Percentiles rank a stretch among this genome's conserved stretches.
Evolutionary conservation across 495 filamentous ascomycete species (phyloP).

Genomic region (Neurospora cerealis): DNA sequence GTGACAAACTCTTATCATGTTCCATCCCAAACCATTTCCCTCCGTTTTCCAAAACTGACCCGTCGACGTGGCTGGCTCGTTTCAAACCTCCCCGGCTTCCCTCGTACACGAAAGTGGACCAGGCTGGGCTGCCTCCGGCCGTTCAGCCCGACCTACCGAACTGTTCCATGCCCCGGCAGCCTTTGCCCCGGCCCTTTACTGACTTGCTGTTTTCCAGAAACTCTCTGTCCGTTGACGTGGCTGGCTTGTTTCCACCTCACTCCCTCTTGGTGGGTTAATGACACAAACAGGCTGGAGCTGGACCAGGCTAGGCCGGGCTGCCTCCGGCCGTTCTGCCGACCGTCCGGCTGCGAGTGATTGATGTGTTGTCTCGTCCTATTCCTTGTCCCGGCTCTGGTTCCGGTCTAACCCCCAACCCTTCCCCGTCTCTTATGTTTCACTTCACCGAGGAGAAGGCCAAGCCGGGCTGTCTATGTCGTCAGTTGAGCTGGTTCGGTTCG

Average conservation of each 20-base stretch:
- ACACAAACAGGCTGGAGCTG: background rate
- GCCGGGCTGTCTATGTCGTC: background rate
- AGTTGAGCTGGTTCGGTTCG: background rate
- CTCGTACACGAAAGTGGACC: background rate
- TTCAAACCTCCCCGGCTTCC: background rate
- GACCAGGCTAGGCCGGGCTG: background rate
- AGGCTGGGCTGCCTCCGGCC: background rate
- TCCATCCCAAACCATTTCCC: background rate
- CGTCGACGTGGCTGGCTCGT: background rate
- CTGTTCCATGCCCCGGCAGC: background rate
- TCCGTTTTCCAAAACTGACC: background rate
- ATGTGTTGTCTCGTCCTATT: background rate
- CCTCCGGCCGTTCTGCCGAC: background rate
- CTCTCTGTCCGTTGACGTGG: background rate
- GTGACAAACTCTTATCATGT: background rate
- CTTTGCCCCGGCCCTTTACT: background rate
- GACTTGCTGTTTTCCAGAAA: background rate
- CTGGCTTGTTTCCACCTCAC: background rate
- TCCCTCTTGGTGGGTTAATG: background rate
- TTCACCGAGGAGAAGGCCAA: background rate
- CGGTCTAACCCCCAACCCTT: background rate
- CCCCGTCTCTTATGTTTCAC: background rate
- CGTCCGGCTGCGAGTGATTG: background rate
- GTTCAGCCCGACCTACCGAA: background rate
- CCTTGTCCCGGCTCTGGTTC: background rate